phyloP scores from a whole-genome alignment of 2,329 filamentous ascomycete species.

The Beauveria asiatica region DNA sequence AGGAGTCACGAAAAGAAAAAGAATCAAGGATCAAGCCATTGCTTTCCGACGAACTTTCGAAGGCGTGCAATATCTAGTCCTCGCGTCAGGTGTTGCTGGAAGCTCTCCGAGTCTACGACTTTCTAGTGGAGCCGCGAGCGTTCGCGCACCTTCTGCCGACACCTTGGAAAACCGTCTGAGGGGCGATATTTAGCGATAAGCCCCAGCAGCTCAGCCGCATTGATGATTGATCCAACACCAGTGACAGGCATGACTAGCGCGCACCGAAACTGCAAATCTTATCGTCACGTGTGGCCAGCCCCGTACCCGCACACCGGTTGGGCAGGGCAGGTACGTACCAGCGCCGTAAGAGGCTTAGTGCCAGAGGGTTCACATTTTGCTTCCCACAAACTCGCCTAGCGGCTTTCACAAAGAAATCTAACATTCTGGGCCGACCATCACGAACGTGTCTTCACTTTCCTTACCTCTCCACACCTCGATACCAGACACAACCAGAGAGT shows the following conservation, averaged over 20 bases:
- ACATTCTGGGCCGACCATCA: constrained; percentile 32
- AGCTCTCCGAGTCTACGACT: constrained; percentile 23
- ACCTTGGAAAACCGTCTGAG: constrained; percentile 12
- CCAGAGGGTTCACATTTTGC: constrained; percentile 35
- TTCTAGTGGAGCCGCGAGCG: constrained; percentile 19
- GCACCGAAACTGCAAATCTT: constrained; percentile 14
- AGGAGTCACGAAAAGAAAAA: too few species aligned
- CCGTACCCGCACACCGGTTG: constrained; percentile 20
- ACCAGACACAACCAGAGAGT: constrained; percentile 39
- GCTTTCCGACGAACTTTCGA: not conserved
- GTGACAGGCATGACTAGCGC: not conserved
- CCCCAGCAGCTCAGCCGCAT: not conserved
- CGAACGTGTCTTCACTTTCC: constrained; percentile 27
- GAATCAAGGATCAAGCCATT: not conserved
- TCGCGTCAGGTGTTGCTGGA: constrained; percentile 8
- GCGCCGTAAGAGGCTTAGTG: constrained; percentile 25
- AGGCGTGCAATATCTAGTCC: constrained; percentile 7
- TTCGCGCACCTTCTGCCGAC: constrained; percentile 33
- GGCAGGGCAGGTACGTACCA: constrained; percentile 13
- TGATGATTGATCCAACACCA: too few species aligned
- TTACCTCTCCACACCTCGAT: constrained; percentile 24
- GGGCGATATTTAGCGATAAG: constrained; percentile 4
- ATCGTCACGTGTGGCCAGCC: constrained; percentile 30
- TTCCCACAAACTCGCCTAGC: constrained; percentile 35
- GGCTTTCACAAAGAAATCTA: constrained; percentile 34